Conservation (phyloP, 2,329 filamentous ascomycete species). For the Colletotrichum lini region DNA sequence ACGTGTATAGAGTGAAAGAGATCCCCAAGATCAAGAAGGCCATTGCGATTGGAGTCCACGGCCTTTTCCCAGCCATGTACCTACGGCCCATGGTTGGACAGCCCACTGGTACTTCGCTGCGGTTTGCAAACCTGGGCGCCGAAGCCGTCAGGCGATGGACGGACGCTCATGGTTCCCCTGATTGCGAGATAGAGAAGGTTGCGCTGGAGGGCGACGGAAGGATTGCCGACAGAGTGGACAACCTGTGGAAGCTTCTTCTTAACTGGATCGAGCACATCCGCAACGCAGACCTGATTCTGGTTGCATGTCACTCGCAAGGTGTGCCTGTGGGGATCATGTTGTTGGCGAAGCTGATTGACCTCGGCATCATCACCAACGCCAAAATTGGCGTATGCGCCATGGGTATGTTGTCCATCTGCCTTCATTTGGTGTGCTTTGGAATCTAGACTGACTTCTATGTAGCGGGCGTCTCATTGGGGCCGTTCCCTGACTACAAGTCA, state of each 20-base stretch:
- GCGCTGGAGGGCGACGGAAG: constrained; percentile 95
- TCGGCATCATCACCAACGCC: constrained; percentile 84
- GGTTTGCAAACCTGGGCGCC: constrained; percentile 90
- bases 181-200: constrained; percentile 91
- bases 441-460: background rate
- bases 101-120: constrained; percentile 93
- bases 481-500: constrained; percentile 92
- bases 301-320: constrained; percentile 97
- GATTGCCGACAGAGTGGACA: constrained; percentile 89
- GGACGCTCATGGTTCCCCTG: constrained; percentile 77
- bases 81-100: constrained; percentile 94
- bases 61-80: constrained; percentile 89
- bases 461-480: constrained; percentile 92
- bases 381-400: constrained; percentile 89
- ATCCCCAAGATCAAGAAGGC: constrained; percentile 85
- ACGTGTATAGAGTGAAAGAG: constrained; percentile 80
- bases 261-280: constrained; percentile 96
- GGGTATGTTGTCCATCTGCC: constrained; percentile 57
- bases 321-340: constrained; percentile 95
- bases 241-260: constrained; percentile 92
- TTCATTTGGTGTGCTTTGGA: background rate
- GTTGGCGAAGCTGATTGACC: constrained; percentile 90
- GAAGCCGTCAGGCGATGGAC: constrained; percentile 89
- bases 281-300: constrained; percentile 87
- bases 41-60: constrained; percentile 93